A percentile compares a stretch with the other conserved stretches of the same genome.
These are phyloP conservation scores for Hemileccinum rubropunctum DNA, from an alignment of 768 basidiomycete species.

Conservation along the genomic window DNA sequence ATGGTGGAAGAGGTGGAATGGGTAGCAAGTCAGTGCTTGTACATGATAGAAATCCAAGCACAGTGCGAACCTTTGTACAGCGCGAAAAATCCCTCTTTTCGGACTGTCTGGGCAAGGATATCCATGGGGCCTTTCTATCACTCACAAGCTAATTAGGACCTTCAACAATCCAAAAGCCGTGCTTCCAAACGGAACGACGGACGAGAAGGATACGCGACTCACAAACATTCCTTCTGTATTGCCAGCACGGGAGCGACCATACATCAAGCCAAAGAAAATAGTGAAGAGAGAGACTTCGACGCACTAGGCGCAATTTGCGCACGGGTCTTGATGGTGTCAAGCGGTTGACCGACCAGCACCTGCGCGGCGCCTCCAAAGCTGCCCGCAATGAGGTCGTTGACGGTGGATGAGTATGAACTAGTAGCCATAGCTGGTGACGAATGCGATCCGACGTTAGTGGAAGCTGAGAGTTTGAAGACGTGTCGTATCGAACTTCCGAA, in stretches of 20 bases:
- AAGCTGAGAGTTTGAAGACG: no score
- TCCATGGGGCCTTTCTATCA: constrained; percentile 90
- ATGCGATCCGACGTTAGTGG: no score
- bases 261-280: not conserved
- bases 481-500: not conserved
- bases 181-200: not conserved
- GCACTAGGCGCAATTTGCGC: constrained; percentile 84
- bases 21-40: not conserved
- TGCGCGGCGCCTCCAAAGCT: constrained; percentile 93
- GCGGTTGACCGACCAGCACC: constrained; percentile 90
- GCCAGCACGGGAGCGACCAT: constrained; percentile 1
- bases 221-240: constrained; percentile 82
- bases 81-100: constrained; percentile 88
- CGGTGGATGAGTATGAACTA: constrained; percentile 44
- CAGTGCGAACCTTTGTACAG: constrained; percentile 80
- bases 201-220: constrained; percentile 45
- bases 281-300: constrained; percentile 23
- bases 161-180: not conserved
- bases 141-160: not conserved
- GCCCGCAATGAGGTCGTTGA: constrained; percentile 85
- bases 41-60: not conserved
- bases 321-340: constrained; percentile 86
- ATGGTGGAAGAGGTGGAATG: not conserved
- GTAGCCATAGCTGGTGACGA: constrained; percentile 15
- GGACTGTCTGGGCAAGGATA: constrained; percentile 75